Evolutionary conservation across 768 basidiomycete genomes (phyloP), one percentile per base, ranked within the genome.

Genomic region (Phlebiopsis gigantea): DNA sequence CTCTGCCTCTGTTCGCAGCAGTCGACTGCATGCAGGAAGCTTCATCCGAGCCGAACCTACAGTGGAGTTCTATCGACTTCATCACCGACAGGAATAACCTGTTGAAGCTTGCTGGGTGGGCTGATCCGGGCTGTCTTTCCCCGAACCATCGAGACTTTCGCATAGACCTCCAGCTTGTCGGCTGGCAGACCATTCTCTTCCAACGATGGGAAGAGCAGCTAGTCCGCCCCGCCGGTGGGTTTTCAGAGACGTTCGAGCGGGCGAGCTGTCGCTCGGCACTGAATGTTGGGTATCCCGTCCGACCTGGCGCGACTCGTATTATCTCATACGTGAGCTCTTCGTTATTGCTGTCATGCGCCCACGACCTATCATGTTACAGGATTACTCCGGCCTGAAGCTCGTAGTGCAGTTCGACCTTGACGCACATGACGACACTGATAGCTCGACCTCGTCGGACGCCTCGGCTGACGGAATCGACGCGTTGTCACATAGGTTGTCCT

Each of bases 81-180:
- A 71, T 89, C 58, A 82, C 85, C 0, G 87, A 88, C 63, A 76
- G 88, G 26, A 89, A 88, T 62, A 75, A 73, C 25, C 45, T 57
- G 22, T 44, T 47, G 12, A 56, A 56, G 30, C 50, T 53, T 8
- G 50, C 52, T 26, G n/a, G 46, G n/a, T 57, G 49, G 44, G 26
- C 49, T 29, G 49, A 51, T 29, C n/a, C n/a, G 21, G n/a, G 19
- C 14, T 51, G 34, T 15, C 29, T 19, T 19, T 9, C 2, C 17
- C n/a, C 34, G 19, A 30, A 39, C 50, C n/a, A 22, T 8, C 8
- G 8, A 7, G 56, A 47, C 9, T 92, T 90, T 63, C 73, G 89
- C 21, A 87, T 92, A 58, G 87, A 92, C 56, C 58, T 83, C 6
- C 82, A 90, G 65, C 72, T 88, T n/a, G 77, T 75, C 0, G 86